Percentiles rank a stretch among this genome's conserved stretches.
Conservation (phyloP, 495 filamentous ascomycete species). For the Aspergillus ostianus region DNA sequence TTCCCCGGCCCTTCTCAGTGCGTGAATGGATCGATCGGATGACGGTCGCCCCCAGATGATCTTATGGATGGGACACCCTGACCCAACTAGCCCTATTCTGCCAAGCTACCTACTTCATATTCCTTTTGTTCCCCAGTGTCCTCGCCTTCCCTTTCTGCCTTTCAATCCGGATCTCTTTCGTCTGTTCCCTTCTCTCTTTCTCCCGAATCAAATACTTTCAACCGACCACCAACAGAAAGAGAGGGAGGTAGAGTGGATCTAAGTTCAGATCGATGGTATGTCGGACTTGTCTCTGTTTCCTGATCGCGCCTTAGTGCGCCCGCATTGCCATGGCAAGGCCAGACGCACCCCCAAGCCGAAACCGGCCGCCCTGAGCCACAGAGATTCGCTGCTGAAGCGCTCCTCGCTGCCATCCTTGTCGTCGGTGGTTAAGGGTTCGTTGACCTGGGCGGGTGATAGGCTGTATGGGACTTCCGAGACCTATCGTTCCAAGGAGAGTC, state of each 20-base stretch:
- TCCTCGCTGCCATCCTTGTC: constrained; percentile 38
- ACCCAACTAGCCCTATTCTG: not conserved
- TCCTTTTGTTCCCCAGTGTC: not conserved
- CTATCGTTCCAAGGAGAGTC: constrained; percentile 54
- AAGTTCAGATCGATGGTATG: constrained; percentile 3
- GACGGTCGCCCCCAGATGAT: constrained; percentile 1
- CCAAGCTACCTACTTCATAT: not conserved
- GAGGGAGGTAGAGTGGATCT: not conserved
- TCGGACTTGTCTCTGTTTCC: constrained; percentile 35
- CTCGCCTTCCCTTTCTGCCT: not conserved
- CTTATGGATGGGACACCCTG: no score
- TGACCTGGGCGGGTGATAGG: constrained; percentile 47
- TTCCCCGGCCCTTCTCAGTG: not conserved
- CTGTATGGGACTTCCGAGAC: constrained; percentile 49
- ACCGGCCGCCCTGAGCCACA: constrained; percentile 11
- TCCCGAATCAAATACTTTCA: not conserved
- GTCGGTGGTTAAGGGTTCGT: constrained; percentile 34
- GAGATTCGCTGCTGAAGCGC: constrained; percentile 22
- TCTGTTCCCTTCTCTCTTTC: not conserved
- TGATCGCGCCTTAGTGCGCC: constrained; percentile 34
- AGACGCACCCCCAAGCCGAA: constrained; percentile 11
- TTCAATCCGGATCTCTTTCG: not conserved
- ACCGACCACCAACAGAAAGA: not conserved
- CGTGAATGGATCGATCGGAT: not conserved
- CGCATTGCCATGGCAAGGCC: constrained; percentile 28